A percentile compares a stretch with the other conserved stretches of the same genome.
phyloP scores from a whole-genome alignment of 1,284 basidiomycete genomes.

The Pseudozyma pruni region DNA sequence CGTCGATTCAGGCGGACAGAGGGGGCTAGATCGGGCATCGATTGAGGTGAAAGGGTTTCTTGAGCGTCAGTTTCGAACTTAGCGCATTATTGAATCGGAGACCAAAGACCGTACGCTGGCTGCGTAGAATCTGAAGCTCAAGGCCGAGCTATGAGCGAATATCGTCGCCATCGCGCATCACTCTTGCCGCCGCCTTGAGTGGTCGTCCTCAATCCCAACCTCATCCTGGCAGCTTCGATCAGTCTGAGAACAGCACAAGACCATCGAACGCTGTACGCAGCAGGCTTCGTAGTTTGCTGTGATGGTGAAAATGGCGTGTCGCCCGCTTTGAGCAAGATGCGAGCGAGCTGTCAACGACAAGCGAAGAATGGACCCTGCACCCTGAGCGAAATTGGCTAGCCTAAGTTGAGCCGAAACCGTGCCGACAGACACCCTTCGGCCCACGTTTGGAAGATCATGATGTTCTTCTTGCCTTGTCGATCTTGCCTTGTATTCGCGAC shows the following conservation, averaged over 20 bases:
- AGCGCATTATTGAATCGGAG: neutral
- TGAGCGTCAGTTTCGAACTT: neutral
- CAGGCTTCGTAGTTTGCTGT: too few species aligned
- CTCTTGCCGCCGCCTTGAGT: too few species aligned
- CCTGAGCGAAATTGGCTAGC: neutral
- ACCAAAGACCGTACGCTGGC: neutral
- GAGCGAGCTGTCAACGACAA: too few species aligned
- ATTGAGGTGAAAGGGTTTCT: neutral
- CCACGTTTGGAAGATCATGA: neutral
- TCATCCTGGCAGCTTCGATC: too few species aligned
- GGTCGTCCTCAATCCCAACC: too few species aligned
- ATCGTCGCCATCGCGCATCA: too few species aligned
- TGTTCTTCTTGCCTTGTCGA: neutral
- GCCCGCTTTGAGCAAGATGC: too few species aligned
- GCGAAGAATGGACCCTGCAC: constrained; percentile 3
- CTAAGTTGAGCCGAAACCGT: neutral
- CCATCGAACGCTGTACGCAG: too few species aligned
- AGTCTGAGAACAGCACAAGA: too few species aligned
- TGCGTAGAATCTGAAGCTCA: too few species aligned
- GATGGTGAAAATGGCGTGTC: too few species aligned
- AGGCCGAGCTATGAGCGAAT: neutral
- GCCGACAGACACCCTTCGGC: neutral
- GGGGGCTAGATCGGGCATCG: constrained; percentile 9
- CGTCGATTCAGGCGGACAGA: neutral
- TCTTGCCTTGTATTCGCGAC: neutral